Conservation (phyloP, 495 filamentous ascomycete genomes). For the Penicillium riverlandense region DNA sequence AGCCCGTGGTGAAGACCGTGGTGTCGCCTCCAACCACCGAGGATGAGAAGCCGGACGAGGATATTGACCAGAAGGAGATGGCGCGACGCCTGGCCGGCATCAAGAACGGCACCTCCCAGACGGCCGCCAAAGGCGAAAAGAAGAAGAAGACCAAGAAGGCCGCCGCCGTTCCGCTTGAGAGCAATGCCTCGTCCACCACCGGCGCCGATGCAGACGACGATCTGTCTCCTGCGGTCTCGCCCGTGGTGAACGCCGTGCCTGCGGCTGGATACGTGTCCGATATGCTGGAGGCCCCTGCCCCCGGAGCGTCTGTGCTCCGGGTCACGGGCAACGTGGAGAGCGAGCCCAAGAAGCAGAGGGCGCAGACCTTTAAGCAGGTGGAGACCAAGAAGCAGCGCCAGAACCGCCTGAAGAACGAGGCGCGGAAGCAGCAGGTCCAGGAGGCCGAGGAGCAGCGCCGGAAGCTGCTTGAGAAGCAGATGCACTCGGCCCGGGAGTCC, state of each 20-base stretch:
- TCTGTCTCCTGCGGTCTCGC: slow-evolving; percentile 58
- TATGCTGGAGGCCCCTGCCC: slow-evolving; percentile 70
- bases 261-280: slow-evolving; percentile 62
- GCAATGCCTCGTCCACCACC: slow-evolving; percentile 58
- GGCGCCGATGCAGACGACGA: slow-evolving; percentile 80
- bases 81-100: slow-evolving; percentile 60
- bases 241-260: slow-evolving; percentile 37
- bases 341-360: slow-evolving; percentile 58
- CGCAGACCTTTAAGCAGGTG: slow-evolving; percentile 45
- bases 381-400: slow-evolving; percentile 91
- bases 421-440: slow-evolving; percentile 60
- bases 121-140: slow-evolving; percentile 39
- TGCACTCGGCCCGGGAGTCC: slow-evolving; percentile 68
- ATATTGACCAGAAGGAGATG: slow-evolving; percentile 63
- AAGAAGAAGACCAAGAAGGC: slow-evolving; percentile 54
- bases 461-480: slow-evolving; percentile 67
- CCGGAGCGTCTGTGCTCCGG: slow-evolving; percentile 68
- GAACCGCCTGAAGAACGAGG: slow-evolving; percentile 74
- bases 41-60: slow-evolving; percentile 45
- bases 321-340: slow-evolving; percentile 58
- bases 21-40: slow-evolving; percentile 32
- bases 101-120: slow-evolving; percentile 53
- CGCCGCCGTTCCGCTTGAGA: slow-evolving; percentile 19
- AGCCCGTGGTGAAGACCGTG: slow-evolving; percentile 29
- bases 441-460: slow-evolving; percentile 68